These are phyloP conservation scores for Pichia californica DNA, from an alignment of 805 yeast genomes.

Conservation along the genomic window DNA sequence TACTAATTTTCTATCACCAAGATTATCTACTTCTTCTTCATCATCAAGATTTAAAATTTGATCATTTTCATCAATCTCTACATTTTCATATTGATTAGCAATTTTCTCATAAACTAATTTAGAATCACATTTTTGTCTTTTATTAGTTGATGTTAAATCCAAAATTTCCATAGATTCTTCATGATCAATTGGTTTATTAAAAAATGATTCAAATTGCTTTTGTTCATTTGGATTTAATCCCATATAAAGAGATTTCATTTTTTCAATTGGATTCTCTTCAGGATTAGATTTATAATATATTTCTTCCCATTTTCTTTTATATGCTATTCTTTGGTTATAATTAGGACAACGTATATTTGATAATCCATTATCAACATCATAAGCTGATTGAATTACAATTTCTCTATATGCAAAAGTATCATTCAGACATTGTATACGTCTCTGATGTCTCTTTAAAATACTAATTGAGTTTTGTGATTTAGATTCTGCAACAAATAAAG, in stretches of 20 bases:
- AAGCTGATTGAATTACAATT: slow-evolving; percentile 25
- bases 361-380: slow-evolving; percentile 6
- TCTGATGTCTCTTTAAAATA: slow-evolving; percentile 22
- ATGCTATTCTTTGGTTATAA: slow-evolving; percentile 22
- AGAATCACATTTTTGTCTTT: no score
- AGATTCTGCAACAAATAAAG: slow-evolving; percentile 72
- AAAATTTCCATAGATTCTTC: no score
- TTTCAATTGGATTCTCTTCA: slow-evolving; percentile 4
- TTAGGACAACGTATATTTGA: slow-evolving; percentile 2
- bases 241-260: slow-evolving; percentile 4
- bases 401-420: slow-evolving; percentile 29
- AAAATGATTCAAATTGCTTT: not conserved
- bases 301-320: slow-evolving; percentile 19
- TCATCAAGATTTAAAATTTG: not conserved
- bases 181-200: not conserved
- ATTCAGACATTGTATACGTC: slow-evolving; percentile 27
- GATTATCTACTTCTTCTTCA: no score
- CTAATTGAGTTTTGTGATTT: slow-evolving; percentile 14
- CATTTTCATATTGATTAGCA: not conserved
- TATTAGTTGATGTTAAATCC: no score
- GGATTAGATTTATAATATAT: slow-evolving; percentile 11
- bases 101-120: no score
- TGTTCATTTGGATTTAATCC: slow-evolving; percentile 4
- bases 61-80: no score
- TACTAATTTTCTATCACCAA: no score